Percentiles rank a stretch among this genome's conserved stretches.
Conservation (phyloP, 768 basidiomycete genomes). For the Clavaria fumosa region DNA sequence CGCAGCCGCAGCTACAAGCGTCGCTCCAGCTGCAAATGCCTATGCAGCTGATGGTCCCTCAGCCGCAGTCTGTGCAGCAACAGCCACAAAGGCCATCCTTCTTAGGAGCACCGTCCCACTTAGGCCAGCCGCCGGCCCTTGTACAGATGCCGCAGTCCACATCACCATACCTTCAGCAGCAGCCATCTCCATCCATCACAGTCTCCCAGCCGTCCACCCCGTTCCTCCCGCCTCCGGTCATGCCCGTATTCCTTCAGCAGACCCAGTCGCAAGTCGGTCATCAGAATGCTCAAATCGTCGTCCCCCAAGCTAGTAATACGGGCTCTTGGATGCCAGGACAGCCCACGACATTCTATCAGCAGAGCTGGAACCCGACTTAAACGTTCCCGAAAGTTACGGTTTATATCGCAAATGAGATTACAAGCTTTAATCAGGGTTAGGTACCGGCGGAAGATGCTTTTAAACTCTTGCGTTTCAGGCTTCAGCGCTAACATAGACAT, state of each 20-base stretch:
- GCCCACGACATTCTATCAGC: not conserved
- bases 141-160: too few species aligned
- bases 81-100: not conserved
- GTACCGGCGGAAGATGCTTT: too few species aligned
- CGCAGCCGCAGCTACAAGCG: slow-evolving; percentile 1
- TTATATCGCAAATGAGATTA: too few species aligned
- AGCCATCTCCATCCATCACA: not conserved
- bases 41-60: not conserved
- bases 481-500: too few species aligned
- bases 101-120: not conserved
- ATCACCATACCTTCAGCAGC: not conserved
- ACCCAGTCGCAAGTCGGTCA: not conserved
- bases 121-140: not conserved
- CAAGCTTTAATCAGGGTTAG: too few species aligned
- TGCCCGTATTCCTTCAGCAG: not conserved
- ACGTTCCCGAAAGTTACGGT: too few species aligned
- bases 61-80: not conserved
- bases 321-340: not conserved
- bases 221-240: not conserved
- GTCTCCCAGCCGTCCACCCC: not conserved
- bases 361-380: too few species aligned
- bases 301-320: not conserved
- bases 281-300: not conserved
- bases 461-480: too few species aligned
- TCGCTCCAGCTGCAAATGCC: not conserved